phyloP scores from a whole-genome alignment of 1,284 basidiomycete genomes.

The Apiotrichum laibachii region DNA sequence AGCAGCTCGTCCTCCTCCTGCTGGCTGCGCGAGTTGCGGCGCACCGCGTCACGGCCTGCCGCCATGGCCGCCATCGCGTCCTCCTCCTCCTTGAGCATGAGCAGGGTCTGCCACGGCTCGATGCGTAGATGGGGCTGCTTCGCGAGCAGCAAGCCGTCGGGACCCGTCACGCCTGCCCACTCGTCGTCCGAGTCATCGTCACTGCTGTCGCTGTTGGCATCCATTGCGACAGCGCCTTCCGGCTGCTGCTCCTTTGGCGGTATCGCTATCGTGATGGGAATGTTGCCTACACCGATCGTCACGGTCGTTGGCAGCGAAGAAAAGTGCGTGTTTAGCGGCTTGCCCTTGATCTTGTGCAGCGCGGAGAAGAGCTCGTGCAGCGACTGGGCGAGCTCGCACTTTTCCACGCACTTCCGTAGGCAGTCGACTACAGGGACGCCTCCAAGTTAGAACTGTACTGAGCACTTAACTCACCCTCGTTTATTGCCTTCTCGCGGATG shows the following conservation, averaged over 20 bases:
- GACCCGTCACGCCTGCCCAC: constrained; percentile 7
- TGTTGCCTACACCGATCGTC: constrained; percentile 68
- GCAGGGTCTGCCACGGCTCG: constrained; percentile 87
- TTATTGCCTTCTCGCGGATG: constrained; percentile 61
- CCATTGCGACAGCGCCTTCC: constrained; percentile 55
- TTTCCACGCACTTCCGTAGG: constrained; percentile 51
- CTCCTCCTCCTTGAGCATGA: constrained; percentile 58
- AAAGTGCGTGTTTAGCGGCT: constrained; percentile 62
- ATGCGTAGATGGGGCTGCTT: constrained; percentile 49
- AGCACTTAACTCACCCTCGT: constrained; percentile 28
- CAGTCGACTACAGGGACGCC: constrained; percentile 37
- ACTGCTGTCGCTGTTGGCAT: constrained; percentile 56
- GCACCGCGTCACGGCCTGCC: neutral
- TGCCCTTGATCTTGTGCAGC: constrained; percentile 44
- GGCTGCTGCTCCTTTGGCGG: constrained; percentile 61
- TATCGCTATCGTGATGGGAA: constrained; percentile 75
- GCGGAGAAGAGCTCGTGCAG: constrained; percentile 65
- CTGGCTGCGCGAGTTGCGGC: constrained; percentile 6
- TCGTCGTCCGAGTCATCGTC: constrained; percentile 29
- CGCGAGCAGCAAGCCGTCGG: constrained; percentile 12
- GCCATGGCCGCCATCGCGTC: constrained; percentile 1
- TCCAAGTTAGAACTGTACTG: constrained; percentile 9
- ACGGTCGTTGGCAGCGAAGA: constrained; percentile 60
- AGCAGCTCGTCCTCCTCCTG: constrained; percentile 58
- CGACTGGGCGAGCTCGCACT: constrained; percentile 67